Percentiles rank a stretch among this genome's conserved stretches.
These are phyloP conservation scores for Mollisiaceae sp. DNA, from an alignment of 2,329 filamentous ascomycete species.

Conservation along the genomic window DNA sequence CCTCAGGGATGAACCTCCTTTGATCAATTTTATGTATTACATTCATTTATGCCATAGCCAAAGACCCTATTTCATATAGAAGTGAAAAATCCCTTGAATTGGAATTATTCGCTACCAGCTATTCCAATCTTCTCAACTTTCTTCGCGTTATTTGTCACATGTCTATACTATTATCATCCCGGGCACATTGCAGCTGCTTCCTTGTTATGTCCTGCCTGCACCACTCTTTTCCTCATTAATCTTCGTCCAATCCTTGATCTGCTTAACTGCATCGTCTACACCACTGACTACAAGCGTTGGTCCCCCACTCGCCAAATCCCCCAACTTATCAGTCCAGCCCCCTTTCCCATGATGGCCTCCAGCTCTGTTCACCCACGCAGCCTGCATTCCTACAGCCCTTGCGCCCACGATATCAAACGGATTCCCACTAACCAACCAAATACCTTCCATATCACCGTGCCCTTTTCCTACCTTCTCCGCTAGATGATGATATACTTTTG, in stretches of 20 bases:
- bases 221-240: constrained; percentile 23
- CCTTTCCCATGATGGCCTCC: constrained; percentile 45
- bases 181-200: not conserved
- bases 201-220: not conserved
- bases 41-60: too few relatives aligned
- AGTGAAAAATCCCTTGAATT: too few relatives aligned
- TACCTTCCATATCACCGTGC: constrained; percentile 48
- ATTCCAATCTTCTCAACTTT: too few relatives aligned
- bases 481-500: constrained; percentile 61
- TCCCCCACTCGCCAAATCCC: constrained; percentile 48
- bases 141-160: not conserved
- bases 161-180: not conserved
- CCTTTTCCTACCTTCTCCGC: constrained; percentile 39
- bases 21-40: too few relatives aligned
- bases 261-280: constrained; percentile 61
- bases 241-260: constrained; percentile 42
- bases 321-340: constrained; percentile 70
- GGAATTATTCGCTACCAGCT: too few relatives aligned
- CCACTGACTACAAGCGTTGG: constrained; percentile 61
- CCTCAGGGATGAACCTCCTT: too few relatives aligned
- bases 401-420: constrained; percentile 76
- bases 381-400: constrained; percentile 62
- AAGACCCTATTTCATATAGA: too few relatives aligned
- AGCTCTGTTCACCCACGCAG: constrained; percentile 69
- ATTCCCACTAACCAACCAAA: constrained; percentile 76